Evolutionary conservation across 768 basidiomycete genomes (phyloP), one percentile per base, ranked within the genome.

Genomic region (Daedalea quercina): DNA sequence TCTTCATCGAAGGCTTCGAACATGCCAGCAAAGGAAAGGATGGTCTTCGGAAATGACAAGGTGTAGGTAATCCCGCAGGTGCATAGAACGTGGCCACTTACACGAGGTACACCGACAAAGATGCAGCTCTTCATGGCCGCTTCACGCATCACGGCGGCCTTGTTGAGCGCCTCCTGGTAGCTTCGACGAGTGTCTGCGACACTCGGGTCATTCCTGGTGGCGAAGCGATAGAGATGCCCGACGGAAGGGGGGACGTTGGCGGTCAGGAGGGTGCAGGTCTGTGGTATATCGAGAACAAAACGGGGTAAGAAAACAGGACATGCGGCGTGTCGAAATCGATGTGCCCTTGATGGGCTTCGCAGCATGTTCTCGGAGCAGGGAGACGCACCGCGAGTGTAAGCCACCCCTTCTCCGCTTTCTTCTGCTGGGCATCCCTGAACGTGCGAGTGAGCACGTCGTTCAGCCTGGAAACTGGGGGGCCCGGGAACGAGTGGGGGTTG

Each of bases 101-200:
- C 89, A 67, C 87, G 77, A 60, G 90, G 89, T 51, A 92, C 88
- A 43, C 90, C 90, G 51, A 91, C 81, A 65, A 95, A 94, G 61
- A 93, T 87, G 63, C 82, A 80, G 64, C 90, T 91, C 73, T 95
- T 95, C 66, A 95, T 64, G 26, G 88, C 89, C 26, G 89, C 81
- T 73, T 95, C 93, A 43, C 93, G 79, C 81, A 95, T 93, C 58
- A 91, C 67, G 58, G 90, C 87, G 57, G 88, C 89, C 65, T 77
- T 84, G 68, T 80, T 78, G 54, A 87, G 75, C 47, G 84, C 82
- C 54, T 77, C 79, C 54, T 76, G 66, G 50, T 82, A 57, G 55
- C 68, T 67, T 52, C 65, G 75, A 63, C 71, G 72, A 57, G 78
- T 70, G 54, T 59, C 63, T 42, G 66, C 66, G 57, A 71, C 67